A percentile compares a stretch with the other conserved stretches of the same genome.
phyloP scores from a whole-genome alignment of 441 rosid genomes.

The Populus hybrid region DNA sequence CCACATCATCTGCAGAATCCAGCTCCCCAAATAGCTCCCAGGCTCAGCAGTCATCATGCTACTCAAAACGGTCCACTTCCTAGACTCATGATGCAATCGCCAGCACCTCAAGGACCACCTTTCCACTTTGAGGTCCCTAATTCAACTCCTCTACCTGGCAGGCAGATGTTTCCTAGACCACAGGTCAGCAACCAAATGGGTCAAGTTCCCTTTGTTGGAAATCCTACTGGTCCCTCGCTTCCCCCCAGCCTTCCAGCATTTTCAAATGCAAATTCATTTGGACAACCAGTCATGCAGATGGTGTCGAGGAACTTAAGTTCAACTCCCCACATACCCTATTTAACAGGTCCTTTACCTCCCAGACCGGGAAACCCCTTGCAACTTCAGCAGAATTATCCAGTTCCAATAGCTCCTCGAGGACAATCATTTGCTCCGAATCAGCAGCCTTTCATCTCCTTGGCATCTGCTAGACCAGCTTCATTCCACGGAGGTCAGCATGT shows the following conservation, averaged over 20 bases:
- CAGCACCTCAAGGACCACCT: constrained; percentile 36
- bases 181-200: constrained; percentile 47
- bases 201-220: constrained; percentile 39
- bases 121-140: constrained; percentile 34
- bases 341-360: constrained; percentile 44
- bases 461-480: constrained; percentile 22
- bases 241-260: constrained; percentile 42
- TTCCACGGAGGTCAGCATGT: constrained; percentile 49
- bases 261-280: constrained; percentile 35
- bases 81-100: constrained; percentile 25
- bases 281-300: constrained; percentile 33
- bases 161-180: constrained; percentile 40
- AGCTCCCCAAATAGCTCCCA: constrained; percentile 36
- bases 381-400: constrained; percentile 36
- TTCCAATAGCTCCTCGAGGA: constrained; percentile 29
- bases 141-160: constrained; percentile 41
- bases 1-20: constrained; percentile 39
- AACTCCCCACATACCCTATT: constrained; percentile 35
- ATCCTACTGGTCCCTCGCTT: constrained; percentile 18
- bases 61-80: constrained; percentile 24
- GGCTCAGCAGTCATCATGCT: constrained; percentile 38
- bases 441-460: constrained; percentile 24
- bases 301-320: constrained; percentile 45
- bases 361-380: constrained; percentile 47
- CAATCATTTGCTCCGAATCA: constrained; percentile 33